phyloP scores from a whole-genome alignment of 73 alveolate genomes.

The Effrenium voratum region DNA sequence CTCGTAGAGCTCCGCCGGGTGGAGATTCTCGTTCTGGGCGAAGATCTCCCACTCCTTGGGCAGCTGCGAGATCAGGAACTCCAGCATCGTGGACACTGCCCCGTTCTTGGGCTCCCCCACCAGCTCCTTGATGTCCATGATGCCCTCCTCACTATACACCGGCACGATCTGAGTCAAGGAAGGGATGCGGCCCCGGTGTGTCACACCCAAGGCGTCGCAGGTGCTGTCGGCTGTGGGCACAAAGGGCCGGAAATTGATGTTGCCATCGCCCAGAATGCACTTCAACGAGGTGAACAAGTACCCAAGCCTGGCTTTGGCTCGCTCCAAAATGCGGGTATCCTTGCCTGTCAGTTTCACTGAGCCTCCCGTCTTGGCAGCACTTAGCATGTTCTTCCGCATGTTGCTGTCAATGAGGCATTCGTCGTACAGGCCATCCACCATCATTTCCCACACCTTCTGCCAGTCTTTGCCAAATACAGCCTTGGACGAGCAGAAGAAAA shows the following conservation, averaged over 20 bases:
- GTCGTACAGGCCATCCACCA: slow-evolving; percentile 80
- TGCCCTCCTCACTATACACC: slow-evolving; percentile 69
- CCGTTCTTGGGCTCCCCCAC: slow-evolving; percentile 82
- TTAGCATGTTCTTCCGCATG: slow-evolving; percentile 54
- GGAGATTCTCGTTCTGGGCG: slow-evolving; percentile 74
- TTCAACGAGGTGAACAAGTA: slow-evolving; percentile 54
- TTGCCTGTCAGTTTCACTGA: slow-evolving; percentile 70
- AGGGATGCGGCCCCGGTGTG: slow-evolving; percentile 78
- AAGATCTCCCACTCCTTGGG: slow-evolving; percentile 91
- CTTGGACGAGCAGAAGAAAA: neutral
- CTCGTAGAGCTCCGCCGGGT: slow-evolving; percentile 74
- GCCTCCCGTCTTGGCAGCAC: slow-evolving; percentile 90
- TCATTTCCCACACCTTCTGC: slow-evolving; percentile 91
- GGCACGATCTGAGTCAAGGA: slow-evolving; percentile 93
- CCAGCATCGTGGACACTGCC: slow-evolving; percentile 79
- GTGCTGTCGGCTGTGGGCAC: slow-evolving; percentile 37
- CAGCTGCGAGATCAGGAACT: slow-evolving; percentile 75
- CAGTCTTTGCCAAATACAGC: slow-evolving; percentile 89
- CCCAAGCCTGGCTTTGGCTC: slow-evolving; percentile 75
- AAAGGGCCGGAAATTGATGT: slow-evolving; percentile 81
- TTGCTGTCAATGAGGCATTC: slow-evolving; percentile 78
- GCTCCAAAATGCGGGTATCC: slow-evolving; percentile 59
- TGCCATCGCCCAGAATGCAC: slow-evolving; percentile 79
- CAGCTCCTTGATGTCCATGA: slow-evolving; percentile 83
- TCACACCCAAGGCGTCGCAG: slow-evolving; percentile 60